phyloP scores from a whole-genome alignment of 352 stramenopile genomes.

The Globisporangium spiculum region DNA sequence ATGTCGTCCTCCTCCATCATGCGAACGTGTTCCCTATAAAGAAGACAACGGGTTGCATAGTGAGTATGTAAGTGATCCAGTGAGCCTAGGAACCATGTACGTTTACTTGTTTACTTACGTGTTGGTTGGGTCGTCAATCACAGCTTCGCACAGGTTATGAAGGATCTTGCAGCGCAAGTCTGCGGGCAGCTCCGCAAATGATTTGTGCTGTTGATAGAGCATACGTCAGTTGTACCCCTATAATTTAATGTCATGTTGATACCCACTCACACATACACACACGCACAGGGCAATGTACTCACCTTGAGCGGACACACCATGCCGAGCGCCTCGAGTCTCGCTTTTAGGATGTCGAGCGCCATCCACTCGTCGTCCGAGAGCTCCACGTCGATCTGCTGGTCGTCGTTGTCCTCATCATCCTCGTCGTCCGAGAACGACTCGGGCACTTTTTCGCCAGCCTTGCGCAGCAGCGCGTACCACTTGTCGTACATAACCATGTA shows the following conservation, averaged over 20 bases:
- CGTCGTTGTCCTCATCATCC: constrained; percentile 39
- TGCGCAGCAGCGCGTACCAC: constrained; percentile 73
- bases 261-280: not conserved
- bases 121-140: constrained; percentile 75
- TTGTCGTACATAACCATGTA: constrained; percentile 83
- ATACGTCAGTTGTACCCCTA: not conserved
- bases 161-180: constrained; percentile 80
- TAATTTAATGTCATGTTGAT: not conserved
- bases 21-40: constrained; percentile 68
- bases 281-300: not conserved
- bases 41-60: not conserved
- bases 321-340: constrained; percentile 46
- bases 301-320: constrained; percentile 59
- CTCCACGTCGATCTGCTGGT: constrained; percentile 62
- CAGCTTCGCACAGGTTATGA: constrained; percentile 77
- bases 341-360: constrained; percentile 59
- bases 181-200: constrained; percentile 66
- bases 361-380: constrained; percentile 79
- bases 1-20: constrained; percentile 88
- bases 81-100: not conserved
- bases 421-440: constrained; percentile 66
- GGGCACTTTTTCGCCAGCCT: constrained; percentile 64
- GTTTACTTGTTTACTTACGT: constrained; percentile 31
- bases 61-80: not conserved
- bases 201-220: constrained; percentile 47